A percentile compares a stretch with the other conserved stretches of the same genome.
phyloP scores from a whole-genome alignment of 495 filamentous ascomycete species.

The Penicillium canescens region DNA sequence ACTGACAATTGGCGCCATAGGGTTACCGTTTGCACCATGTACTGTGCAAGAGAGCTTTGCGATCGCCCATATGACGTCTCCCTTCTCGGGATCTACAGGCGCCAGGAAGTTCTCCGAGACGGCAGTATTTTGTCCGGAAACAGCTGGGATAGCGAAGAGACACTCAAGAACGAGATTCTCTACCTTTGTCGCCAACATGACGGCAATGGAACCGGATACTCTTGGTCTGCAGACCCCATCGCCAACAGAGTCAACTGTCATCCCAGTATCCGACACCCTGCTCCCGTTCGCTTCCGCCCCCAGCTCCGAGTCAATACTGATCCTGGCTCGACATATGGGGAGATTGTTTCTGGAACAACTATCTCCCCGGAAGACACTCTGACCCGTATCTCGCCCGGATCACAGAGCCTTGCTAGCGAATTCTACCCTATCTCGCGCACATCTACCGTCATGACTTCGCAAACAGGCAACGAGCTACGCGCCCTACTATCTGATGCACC shows the following conservation, averaged over 20 bases:
- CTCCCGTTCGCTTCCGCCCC: slow-evolving; percentile 32
- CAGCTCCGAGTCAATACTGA: slow-evolving; percentile 34
- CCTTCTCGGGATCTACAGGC: slow-evolving; percentile 39
- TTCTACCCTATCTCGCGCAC: slow-evolving; percentile 35
- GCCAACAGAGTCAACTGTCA: slow-evolving; percentile 32
- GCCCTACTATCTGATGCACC: slow-evolving; percentile 25
- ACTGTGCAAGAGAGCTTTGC: slow-evolving; percentile 43
- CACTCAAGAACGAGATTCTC: slow-evolving; percentile 42
- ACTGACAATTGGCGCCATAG: slow-evolving; percentile 18
- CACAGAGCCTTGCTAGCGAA: slow-evolving; percentile 23
- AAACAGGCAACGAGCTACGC: slow-evolving; percentile 19
- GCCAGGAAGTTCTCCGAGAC: slow-evolving; percentile 19
- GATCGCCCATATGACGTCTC: slow-evolving; percentile 46
- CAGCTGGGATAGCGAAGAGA: slow-evolving; percentile 43
- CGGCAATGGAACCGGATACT: slow-evolving; percentile 26
- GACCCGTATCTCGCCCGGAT: slow-evolving; percentile 23
- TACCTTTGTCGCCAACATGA: slow-evolving; percentile 43
- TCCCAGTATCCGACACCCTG: slow-evolving; percentile 38
- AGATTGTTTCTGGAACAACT: slow-evolving; percentile 32
- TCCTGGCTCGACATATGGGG: slow-evolving; percentile 27
- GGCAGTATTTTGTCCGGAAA: slow-evolving; percentile 40
- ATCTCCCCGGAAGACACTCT: slow-evolving; percentile 29
- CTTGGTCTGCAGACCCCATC: slow-evolving; percentile 31
- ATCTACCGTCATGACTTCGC: slow-evolving; percentile 29
- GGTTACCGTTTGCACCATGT: slow-evolving; percentile 40